Evolutionary conservation across 2,329 filamentous ascomycete species (phyloP).

Genomic region (Rhytidhysteron rufulum): DNA sequence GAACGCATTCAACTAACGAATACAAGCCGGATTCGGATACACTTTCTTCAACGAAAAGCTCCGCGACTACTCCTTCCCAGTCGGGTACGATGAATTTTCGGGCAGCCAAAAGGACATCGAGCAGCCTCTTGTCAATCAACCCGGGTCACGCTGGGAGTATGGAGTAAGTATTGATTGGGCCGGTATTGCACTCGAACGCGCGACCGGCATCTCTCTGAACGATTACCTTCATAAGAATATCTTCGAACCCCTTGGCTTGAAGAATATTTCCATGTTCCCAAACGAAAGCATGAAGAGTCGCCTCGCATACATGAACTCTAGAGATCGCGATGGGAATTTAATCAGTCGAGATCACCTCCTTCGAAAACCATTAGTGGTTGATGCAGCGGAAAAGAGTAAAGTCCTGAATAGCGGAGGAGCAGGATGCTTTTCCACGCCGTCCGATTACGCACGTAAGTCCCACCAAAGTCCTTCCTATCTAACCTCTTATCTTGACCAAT

Average conservation of each 20-base stretch:
- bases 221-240: constrained; percentile 47
- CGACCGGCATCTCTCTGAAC: constrained; percentile 40
- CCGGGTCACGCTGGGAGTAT: constrained; percentile 60
- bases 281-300: constrained; percentile 50
- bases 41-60: constrained; percentile 45
- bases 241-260: constrained; percentile 44
- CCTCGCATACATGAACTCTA: constrained; percentile 56
- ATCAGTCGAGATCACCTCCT: constrained; percentile 49
- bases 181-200: constrained; percentile 45
- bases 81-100: constrained; percentile 56
- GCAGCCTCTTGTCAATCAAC: constrained; percentile 58
- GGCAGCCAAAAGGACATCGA: constrained; percentile 51
- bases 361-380: constrained; percentile 44
- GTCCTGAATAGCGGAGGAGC: constrained; percentile 60
- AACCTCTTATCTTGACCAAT: neutral
- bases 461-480: neutral
- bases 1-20: too few species aligned
- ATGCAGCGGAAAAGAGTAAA: constrained; percentile 40
- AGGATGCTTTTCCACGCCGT: constrained; percentile 56
- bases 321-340: constrained; percentile 40
- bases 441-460: constrained; percentile 57
- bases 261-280: constrained; percentile 56
- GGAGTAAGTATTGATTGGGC: constrained; percentile 48
- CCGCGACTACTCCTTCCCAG: constrained; percentile 41
- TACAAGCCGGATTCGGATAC: constrained; percentile 45